Base-by-base conservation (phyloP, 495 filamentous ascomycete species). In the Neurospora tetraspora region DNA sequence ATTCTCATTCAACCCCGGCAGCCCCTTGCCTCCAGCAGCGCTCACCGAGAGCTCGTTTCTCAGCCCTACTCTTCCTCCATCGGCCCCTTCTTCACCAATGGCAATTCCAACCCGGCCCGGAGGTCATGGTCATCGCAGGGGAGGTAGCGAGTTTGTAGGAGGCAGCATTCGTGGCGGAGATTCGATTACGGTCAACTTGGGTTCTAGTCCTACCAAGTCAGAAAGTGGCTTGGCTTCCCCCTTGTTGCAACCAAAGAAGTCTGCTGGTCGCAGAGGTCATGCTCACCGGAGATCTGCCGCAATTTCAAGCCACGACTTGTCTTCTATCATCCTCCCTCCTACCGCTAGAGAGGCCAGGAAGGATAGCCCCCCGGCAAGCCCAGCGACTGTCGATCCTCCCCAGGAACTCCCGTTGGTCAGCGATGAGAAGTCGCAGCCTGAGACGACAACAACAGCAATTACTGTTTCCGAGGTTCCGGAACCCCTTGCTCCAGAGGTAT, bases 231-330 rank as follows among this genome's bases (percentile, higher is more conserved):
- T 86, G 74, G 81, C 84, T 6, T 83, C 89, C 70, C 79, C 83
- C 69, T 81, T 82, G 39, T 74, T 88, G 36, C 79, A 85, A 73
- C 79, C 85, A 39, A 83, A 86, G 42, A 83, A 81, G n/a, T 81
- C 86, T 11, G 73, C 80, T 37, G 83, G 85, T 38, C 84, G 88
- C 71, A 87, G 92, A 76, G 89, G 92, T 23, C 94, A 97, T 82
- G 90, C 90, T 14, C 94, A 97, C 83, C 88, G 93, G 69, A 88
- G 94, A 72, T 96, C 93, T n/a, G 90, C 88, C 40, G 94, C 94
- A 1, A 90, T 97, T 12, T 96, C 93, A n/a, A 91, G 86, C 73
- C 89, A 94, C 73, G 94, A 97, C 81, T 80, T 96, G 5, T 76
- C 79, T 8, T 90, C 89, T 8, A 86, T 89, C 23, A 92, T 97